phyloP scores from a whole-genome alignment of 441 rosid species.

The Mallotus japonicus region DNA sequence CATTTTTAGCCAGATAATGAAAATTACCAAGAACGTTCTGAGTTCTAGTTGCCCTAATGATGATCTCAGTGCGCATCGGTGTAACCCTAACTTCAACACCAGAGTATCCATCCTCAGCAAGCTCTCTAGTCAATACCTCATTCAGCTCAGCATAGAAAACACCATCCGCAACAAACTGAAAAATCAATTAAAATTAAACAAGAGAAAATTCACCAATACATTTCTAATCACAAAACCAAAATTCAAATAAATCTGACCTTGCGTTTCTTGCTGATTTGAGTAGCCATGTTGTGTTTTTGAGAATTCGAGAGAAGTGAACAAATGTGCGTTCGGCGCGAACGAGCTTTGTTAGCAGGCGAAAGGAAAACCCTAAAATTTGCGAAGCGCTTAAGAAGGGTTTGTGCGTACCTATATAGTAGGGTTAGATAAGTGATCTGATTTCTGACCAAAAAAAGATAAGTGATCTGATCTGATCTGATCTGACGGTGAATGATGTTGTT shows the following conservation, averaged over 20 bases:
- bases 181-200: neutral
- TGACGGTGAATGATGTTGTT: neutral
- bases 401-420: neutral
- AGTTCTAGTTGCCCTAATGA: constrained; percentile 73
- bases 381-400: neutral
- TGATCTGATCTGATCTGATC: no score
- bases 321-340: constrained; percentile 9
- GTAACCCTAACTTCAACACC: constrained; percentile 81
- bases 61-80: constrained; percentile 74
- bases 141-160: constrained; percentile 70
- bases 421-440: neutral
- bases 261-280: constrained; percentile 76
- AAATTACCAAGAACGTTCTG: constrained; percentile 64
- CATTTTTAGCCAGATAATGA: neutral
- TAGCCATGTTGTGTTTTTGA: constrained; percentile 49
- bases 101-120: constrained; percentile 81
- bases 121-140: constrained; percentile 66
- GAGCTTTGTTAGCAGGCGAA: neutral
- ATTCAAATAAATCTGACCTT: constrained; percentile 31
- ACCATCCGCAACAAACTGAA: constrained; percentile 70
- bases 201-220: neutral
- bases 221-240: neutral
- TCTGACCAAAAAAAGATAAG: no score
- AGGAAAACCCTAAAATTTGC: constrained; percentile 17
- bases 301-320: neutral